A percentile compares a stretch with the other conserved stretches of the same genome.
Evolutionary conservation across 139 green algal species (phyloP).

Genomic region (Micromonas commoda): DNA sequence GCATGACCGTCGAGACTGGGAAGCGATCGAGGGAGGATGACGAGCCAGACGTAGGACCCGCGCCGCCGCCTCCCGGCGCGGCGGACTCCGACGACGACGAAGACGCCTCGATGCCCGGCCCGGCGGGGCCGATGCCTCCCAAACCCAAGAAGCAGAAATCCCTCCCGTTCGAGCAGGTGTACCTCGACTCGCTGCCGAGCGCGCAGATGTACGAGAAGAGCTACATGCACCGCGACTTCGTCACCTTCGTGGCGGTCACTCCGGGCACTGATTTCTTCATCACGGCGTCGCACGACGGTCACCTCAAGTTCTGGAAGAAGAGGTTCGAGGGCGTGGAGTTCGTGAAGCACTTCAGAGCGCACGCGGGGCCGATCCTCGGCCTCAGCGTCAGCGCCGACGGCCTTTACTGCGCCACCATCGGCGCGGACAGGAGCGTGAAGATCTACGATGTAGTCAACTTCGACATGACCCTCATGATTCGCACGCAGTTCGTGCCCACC

Average conservation of each 20-base stretch:
- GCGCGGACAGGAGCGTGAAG: constrained; percentile 65
- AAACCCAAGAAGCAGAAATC: neutral
- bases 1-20: neutral
- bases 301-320: constrained; percentile 99
- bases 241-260: constrained; percentile 77
- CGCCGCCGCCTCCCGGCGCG: neutral
- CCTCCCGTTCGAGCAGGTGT: constrained; percentile 14
- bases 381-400: constrained; percentile 54
- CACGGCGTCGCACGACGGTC: constrained; percentile 46
- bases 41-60: neutral
- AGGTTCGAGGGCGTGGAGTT: constrained; percentile 72
- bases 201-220: constrained; percentile 87
- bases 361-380: constrained; percentile 45
- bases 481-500: constrained; percentile 66
- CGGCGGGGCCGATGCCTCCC: neutral
- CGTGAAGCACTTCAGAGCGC: constrained; percentile 80
- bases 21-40: neutral
- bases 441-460: constrained; percentile 93
- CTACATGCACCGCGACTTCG: constrained; percentile 95
- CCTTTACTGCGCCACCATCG: constrained; percentile 56
- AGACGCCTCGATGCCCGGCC: no score
- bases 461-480: constrained; percentile 95
- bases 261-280: constrained; percentile 41
- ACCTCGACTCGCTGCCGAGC: constrained; percentile 14
- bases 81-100: neutral